Conservation (phyloP, 208 protist genomes). For the Naegleria fowleri region DNA sequence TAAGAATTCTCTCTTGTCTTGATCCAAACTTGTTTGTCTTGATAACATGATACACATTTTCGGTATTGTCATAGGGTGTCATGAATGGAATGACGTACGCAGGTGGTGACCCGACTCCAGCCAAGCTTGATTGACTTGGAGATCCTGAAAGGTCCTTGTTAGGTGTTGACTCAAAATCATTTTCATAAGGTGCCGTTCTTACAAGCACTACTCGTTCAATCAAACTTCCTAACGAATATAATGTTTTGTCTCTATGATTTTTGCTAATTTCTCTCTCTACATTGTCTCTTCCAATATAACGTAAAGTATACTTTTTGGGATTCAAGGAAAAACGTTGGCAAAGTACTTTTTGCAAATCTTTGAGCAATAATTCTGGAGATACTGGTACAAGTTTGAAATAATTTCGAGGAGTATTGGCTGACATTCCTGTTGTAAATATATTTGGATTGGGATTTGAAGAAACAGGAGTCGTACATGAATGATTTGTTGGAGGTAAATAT, state of each 20-base stretch:
- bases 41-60: background rate
- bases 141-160: background rate
- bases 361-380: conserved; percentile 6
- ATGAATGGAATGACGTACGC: background rate
- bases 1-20: conserved; percentile 4
- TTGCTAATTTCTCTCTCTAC: background rate
- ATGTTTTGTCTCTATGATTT: background rate
- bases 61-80: background rate
- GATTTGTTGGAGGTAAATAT: background rate
- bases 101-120: background rate
- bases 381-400: conserved; percentile 9
- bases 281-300: background rate
- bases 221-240: background rate
- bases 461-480: background rate
- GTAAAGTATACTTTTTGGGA: background rate
- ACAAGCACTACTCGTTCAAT: background rate
- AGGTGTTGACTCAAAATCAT: background rate
- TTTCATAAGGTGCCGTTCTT: background rate
- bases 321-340: background rate
- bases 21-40: conserved; percentile 26
- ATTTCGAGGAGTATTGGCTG: background rate
- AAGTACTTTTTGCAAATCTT: conserved; percentile 1
- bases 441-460: background rate
- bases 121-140: background rate
- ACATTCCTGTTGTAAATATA: background rate